These are phyloP conservation scores for Globomyces pollinis-pini DNA, from an alignment of 192 early-diverging fungal genomes.

Conservation along the genomic window DNA sequence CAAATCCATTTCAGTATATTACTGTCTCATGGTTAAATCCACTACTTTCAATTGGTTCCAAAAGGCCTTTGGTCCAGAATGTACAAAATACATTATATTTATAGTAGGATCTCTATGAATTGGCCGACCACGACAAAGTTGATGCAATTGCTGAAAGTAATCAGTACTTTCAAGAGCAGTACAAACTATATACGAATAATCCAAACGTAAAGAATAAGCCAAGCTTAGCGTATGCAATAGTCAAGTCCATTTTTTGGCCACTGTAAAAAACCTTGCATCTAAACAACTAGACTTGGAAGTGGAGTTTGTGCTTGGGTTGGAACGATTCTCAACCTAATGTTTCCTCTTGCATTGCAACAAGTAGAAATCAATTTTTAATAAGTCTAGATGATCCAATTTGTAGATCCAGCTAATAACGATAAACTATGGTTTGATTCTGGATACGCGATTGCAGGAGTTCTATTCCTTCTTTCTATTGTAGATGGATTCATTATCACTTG, in stretches of 20 bases:
- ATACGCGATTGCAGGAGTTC: background rate
- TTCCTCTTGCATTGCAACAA: background rate
- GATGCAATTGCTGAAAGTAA: background rate
- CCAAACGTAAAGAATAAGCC: background rate
- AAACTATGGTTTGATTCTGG: background rate
- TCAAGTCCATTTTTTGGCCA: background rate
- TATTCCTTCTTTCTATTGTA: background rate
- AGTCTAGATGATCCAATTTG: background rate
- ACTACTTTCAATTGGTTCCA: background rate
- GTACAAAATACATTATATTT: background rate
- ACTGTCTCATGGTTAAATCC: slow-evolving; percentile 7
- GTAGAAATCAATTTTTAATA: too few species aligned
- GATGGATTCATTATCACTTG: background rate
- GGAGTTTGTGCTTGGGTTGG: background rate
- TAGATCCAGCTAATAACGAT: background rate
- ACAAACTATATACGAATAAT: background rate
- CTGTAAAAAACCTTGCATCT: too few species aligned
- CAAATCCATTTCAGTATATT: background rate
- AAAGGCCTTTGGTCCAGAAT: background rate
- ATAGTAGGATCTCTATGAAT: background rate
- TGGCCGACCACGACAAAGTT: background rate
- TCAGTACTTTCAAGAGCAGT: background rate
- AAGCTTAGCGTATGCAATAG: background rate
- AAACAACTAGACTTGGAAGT: too few species aligned
- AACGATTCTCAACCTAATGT: background rate